Conservation (phyloP, 2,329 filamentous ascomycete genomes). For the Fusarium setosum region DNA sequence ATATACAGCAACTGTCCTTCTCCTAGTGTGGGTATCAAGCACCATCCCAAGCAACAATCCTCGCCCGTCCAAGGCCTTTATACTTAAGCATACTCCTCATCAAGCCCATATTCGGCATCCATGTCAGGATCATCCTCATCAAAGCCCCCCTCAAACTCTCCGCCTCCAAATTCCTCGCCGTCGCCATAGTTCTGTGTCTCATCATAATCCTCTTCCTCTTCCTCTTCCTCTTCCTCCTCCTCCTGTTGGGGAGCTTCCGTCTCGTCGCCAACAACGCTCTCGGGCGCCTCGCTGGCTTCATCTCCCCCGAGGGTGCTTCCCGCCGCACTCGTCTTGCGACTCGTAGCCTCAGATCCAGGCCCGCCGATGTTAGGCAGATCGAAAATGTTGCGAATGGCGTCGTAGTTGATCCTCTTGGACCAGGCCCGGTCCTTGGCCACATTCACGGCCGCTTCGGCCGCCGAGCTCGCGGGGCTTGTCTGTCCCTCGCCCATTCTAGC, state of each 20-base stretch:
- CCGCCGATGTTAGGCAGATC: slow-evolving; percentile 57
- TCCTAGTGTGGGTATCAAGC: slow-evolving; percentile 35
- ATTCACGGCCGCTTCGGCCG: slow-evolving; percentile 75
- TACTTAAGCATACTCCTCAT: slow-evolving; percentile 42
- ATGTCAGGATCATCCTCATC: slow-evolving; percentile 53
- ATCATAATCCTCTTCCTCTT: slow-evolving; percentile 51
- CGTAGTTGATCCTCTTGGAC: slow-evolving; percentile 82
- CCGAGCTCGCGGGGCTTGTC: slow-evolving; percentile 72
- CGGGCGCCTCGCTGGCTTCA: slow-evolving; percentile 49
- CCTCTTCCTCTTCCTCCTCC: slow-evolving; percentile 50
- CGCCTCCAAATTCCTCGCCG: slow-evolving; percentile 46
- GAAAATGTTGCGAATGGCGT: slow-evolving; percentile 69
- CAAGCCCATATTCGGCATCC: slow-evolving; percentile 51
- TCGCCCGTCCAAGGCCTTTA: too few relatives aligned
- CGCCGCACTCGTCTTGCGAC: slow-evolving; percentile 54
- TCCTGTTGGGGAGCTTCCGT: slow-evolving; percentile 46
- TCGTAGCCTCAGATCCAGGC: slow-evolving; percentile 63
- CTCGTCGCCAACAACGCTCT: slow-evolving; percentile 50
- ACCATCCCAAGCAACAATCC: slow-evolving; percentile 2
- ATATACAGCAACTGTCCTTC: too few relatives aligned
- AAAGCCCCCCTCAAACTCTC: slow-evolving; percentile 47
- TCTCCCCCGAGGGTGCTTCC: slow-evolving; percentile 51
- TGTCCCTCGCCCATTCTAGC: slow-evolving; percentile 74
- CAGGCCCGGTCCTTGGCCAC: slow-evolving; percentile 76
- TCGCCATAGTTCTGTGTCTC: slow-evolving; percentile 48